Evolutionary conservation across 2,329 filamentous ascomycete genomes (phyloP), one percentile per base, ranked within the genome.

Genomic region (Xylariaceae sp.): DNA sequence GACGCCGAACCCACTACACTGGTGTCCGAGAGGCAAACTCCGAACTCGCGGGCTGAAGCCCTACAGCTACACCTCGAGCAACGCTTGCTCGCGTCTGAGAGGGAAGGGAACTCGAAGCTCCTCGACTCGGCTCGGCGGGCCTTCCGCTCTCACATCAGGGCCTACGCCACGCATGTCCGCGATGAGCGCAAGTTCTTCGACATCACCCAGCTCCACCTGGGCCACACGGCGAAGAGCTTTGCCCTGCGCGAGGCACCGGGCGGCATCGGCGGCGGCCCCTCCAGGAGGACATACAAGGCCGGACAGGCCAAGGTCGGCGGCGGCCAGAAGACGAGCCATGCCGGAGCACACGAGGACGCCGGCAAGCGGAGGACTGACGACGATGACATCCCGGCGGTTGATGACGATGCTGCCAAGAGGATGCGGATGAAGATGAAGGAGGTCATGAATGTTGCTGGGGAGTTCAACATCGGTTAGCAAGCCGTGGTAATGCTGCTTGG

Each of bases 181-280:
- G 80, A 81, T 27, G 92, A 98, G 63, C 74, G 92, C 33, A 67
- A 68, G 33, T 89, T 83, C 55, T 98, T 98, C 57, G 85, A 96
- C 57, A 93, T 95, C 59, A 88, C 86, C 39, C 77, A 85, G 51
- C 64, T 98, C 29, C 92, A 98, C 57, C 64, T 96, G 6, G 92
- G 92, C 3, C 92, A 98, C 66, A 67, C 92, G 44, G 90, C 90
- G 6, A 98, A 98, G 67, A 86, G 83, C 17, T 98, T 94, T 55
- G 92, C 80, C 2, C 64, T 98, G 45, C 73, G 93, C 43, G 92
- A 98, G 57, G 79, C 86, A 19, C 92, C 92, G 0, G 83, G 83
- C 5, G 83, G 84, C 31, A 93, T 98, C 35, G 79, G 79, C 21
- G 68, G 67, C 2, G 71, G 72, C 56, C 73, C 60, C 45, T 70